phyloP scores from a whole-genome alignment of 2,329 filamentous ascomycete species.

The Microascus cirrosus region DNA sequence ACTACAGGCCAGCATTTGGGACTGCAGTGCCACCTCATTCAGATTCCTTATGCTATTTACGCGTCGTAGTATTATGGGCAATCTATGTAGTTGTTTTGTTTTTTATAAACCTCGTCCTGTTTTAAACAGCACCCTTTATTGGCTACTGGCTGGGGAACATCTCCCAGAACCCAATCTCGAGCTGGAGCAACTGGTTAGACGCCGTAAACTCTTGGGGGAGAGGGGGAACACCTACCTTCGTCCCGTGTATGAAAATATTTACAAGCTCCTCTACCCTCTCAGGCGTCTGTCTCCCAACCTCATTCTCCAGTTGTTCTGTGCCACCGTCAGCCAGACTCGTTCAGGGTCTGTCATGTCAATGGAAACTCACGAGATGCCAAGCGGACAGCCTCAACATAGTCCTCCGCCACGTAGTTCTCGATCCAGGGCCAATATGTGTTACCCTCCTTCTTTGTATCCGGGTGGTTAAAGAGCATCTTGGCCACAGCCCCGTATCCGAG shows the following conservation, averaged over 20 bases:
- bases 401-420: slow-evolving; percentile 72
- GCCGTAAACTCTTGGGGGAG: not conserved
- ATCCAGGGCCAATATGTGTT: slow-evolving; percentile 89
- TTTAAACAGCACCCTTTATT: not conserved
- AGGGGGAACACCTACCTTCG: slow-evolving; percentile 45
- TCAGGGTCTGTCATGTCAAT: not conserved
- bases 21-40: not conserved
- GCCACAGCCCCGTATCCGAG: slow-evolving; percentile 83
- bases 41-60: not conserved
- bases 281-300: slow-evolving; percentile 63
- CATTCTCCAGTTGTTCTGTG: slow-evolving; percentile 61
- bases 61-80: not conserved
- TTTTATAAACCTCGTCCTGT: not conserved
- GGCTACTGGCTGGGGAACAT: slow-evolving; percentile 30
- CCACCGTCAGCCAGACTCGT: not conserved
- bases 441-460: slow-evolving; percentile 40
- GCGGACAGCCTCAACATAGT: slow-evolving; percentile 62
- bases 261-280: slow-evolving; percentile 71
- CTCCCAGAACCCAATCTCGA: slow-evolving; percentile 45
- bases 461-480: slow-evolving; percentile 52
- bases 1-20: not conserved
- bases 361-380: slow-evolving; percentile 53
- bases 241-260: slow-evolving; percentile 77
- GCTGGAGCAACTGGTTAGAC: slow-evolving; percentile 17
- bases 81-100: not conserved